phyloP scores from a whole-genome alignment of 2,329 filamentous ascomycete genomes.

The Apiospora saccharicola region DNA sequence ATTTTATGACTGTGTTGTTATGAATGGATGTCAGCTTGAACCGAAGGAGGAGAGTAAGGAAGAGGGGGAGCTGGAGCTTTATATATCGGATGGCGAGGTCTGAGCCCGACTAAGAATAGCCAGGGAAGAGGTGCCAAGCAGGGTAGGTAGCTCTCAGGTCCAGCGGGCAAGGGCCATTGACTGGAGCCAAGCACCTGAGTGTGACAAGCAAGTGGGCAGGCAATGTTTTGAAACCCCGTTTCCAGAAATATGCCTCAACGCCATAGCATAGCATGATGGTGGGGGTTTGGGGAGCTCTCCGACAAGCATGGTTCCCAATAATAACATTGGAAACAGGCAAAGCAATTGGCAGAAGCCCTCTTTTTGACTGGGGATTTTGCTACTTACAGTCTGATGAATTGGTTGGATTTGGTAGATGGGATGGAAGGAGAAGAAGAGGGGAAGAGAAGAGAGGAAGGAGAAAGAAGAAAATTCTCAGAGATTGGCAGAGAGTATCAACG shows the following conservation, averaged over 20 bases:
- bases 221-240: conserved; percentile 22
- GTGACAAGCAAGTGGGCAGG: conserved; percentile 9
- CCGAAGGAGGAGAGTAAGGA: background rate
- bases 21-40: conserved; percentile 18
- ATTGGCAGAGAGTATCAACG: conserved; percentile 25
- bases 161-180: background rate
- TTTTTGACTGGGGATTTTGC: background rate
- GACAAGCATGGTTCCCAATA: conserved; percentile 8
- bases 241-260: conserved; percentile 24
- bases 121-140: background rate
- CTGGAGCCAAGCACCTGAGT: conserved; percentile 18
- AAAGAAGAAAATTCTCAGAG: background rate
- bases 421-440: conserved; percentile 29
- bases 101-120: conserved; percentile 21
- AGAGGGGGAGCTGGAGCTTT: conserved; percentile 16
- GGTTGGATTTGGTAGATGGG: conserved; percentile 28
- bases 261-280: conserved; percentile 21
- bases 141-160: conserved; percentile 1
- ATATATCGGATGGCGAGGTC: conserved; percentile 15
- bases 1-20: conserved; percentile 21
- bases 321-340: conserved; percentile 17
- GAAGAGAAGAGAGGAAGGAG: background rate
- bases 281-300: conserved; percentile 19
- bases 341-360: background rate
- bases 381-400: conserved; percentile 4